phyloP scores from a whole-genome alignment of 257 asterid species.

The Paraleonurus japonicus region DNA sequence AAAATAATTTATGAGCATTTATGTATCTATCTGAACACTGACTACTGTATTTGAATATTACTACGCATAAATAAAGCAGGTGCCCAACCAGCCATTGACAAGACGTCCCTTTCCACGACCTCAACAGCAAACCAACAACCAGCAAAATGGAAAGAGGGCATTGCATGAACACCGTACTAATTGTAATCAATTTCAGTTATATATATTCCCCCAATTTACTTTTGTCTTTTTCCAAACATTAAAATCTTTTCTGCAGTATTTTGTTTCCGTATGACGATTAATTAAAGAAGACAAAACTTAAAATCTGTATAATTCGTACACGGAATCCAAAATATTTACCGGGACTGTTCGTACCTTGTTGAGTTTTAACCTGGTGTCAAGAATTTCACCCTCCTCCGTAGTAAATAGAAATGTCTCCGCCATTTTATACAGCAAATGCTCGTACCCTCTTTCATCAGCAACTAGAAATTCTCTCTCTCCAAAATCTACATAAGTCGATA shows the following conservation, averaged over 20 bases:
- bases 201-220: background rate
- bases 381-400: conserved; percentile 52
- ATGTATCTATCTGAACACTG: background rate
- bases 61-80: background rate
- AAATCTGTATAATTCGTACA: conserved; percentile 7
- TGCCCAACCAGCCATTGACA: conserved; percentile 20
- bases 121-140: conserved; percentile 36
- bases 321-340: background rate
- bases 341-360: conserved; percentile 53
- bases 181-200: conserved; percentile 25
- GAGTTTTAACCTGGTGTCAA: conserved; percentile 69
- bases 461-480: conserved; percentile 84
- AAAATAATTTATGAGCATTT: background rate
- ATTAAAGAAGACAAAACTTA: conserved; percentile 13
- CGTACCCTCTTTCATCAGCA: conserved; percentile 93
- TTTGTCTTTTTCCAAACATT: conserved; percentile 8
- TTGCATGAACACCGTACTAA: conserved; percentile 21
- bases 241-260: background rate
- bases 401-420: conserved; percentile 60
- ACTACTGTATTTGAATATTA: background rate
- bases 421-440: conserved; percentile 73
- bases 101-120: conserved; percentile 31
- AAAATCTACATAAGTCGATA: conserved; percentile 82
- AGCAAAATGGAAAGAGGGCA: conserved; percentile 13
- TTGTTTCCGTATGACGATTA: conserved; percentile 28